Evolutionary conservation across 441 rosid genomes (phyloP), one percentile per base, ranked within the genome.

Genomic region (Gossypium laxum): DNA sequence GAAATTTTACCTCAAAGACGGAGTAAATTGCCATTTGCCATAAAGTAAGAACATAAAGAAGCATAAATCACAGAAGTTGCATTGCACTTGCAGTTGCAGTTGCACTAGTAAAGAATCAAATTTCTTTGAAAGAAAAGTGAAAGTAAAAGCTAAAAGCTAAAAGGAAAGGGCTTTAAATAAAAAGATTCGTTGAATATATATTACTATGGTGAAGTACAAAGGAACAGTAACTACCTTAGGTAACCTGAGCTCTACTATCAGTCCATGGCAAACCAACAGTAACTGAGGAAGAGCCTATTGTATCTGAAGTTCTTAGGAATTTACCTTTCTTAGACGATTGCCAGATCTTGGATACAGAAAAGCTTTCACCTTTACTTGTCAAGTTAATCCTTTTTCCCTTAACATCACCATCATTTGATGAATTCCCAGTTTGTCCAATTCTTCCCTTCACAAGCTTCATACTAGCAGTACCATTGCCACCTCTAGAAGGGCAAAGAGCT

Each of bases 291-390:
- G 78, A 66, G 54, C 75, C 80, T 81, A 80, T 21, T 22, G 85
- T 71, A 21, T 82, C 88, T 26, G 85, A 78, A 45, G 84, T 72
- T 77, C 67, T 80, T 41, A 76, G 74, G 66, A 79, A 78, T 75
- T 82, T 86, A 48, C 79, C 82, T 81, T 87, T 85, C 75, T 81
- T 87, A 59, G 93, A 85, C 93, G 91, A 89, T 58, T 83, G 87
- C 93, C 93, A 89, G 60, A 85, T 84, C 82, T 89, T 89, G 3
- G 93, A 89, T 70, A 89, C 88, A 50, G 93, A 89, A 69, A 87
- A 87, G 87, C 93, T 89, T 72, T 89, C 93, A 41, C 91, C 89
- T 82, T 83, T 87, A 75, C 82, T 85, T 51, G 82, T 81, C 73
- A 76, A 69, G 79, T 81, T 84, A 2, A 89, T 77, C 83, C 81